Percentiles rank a stretch among this genome's conserved stretches.
phyloP scores from a whole-genome alignment of 2,329 filamentous ascomycete species.

The Juglanconis juglandina region DNA sequence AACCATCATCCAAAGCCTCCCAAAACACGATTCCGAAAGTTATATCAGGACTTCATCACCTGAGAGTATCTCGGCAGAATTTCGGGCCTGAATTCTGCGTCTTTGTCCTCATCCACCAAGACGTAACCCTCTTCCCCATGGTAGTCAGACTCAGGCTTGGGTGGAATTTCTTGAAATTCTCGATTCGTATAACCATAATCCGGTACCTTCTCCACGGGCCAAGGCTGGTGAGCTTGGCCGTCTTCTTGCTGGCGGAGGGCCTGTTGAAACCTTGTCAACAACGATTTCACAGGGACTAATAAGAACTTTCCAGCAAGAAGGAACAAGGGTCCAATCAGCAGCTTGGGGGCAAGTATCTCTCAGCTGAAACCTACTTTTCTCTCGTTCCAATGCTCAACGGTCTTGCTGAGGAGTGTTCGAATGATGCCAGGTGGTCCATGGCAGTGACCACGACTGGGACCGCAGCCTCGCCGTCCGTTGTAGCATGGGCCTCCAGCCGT shows the following conservation, averaged over 20 bases:
- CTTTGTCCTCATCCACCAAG: background rate
- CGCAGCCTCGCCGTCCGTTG: background rate
- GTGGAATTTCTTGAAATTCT: background rate
- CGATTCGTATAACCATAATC: background rate
- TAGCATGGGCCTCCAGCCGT: background rate
- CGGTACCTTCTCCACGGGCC: background rate
- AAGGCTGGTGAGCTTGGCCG: background rate
- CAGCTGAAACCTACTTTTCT: background rate
- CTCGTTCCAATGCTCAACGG: background rate
- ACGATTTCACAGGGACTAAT: too few species aligned
- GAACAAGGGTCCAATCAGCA: too few species aligned
- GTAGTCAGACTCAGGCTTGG: too few species aligned
- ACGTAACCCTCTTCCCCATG: background rate
- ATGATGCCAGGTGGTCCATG: background rate
- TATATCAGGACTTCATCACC: background rate
- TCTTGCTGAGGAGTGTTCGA: slow-evolving; percentile 2
- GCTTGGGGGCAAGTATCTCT: background rate
- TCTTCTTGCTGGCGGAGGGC: background rate
- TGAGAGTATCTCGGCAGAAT: slow-evolving; percentile 4
- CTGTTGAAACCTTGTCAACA: background rate
- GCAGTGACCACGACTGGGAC: background rate
- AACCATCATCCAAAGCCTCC: too few species aligned
- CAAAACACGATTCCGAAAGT: too few species aligned
- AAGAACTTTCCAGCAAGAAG: background rate
- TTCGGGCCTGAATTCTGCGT: background rate